Evolutionary conservation across 805 yeast genomes (phyloP).

Genomic region (Tanozyma kutaoensis): DNA sequence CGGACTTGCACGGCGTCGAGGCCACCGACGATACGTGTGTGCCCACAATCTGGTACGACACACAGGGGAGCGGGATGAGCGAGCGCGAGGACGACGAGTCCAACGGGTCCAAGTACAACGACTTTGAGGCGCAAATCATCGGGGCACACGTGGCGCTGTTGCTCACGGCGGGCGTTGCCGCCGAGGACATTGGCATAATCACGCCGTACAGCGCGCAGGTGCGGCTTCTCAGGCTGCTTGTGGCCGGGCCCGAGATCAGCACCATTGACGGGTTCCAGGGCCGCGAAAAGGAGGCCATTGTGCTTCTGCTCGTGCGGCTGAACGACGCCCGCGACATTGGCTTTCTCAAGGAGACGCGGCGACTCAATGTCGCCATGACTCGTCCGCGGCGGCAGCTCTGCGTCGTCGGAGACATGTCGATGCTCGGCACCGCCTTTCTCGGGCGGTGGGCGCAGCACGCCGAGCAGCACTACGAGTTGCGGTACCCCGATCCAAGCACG

Average conservation of each 20-base stretch:
- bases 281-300: conserved; percentile 79
- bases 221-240: conserved; percentile 34
- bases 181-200: conserved; percentile 63
- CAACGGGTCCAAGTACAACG: conserved; percentile 55
- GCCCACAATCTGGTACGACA: conserved; percentile 74
- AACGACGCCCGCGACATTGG: conserved; percentile 66
- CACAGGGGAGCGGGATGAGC: conserved; percentile 70
- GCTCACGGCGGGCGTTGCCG: conserved; percentile 35
- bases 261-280: conserved; percentile 98
- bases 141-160: conserved; percentile 41
- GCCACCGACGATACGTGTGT: conserved; percentile 40
- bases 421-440: conserved; percentile 40
- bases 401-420: conserved; percentile 77
- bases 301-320: conserved; percentile 71
- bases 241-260: conserved; percentile 50
- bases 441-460: conserved; percentile 58
- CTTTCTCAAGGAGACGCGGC: conserved; percentile 61
- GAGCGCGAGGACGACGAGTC: too few relatives aligned
- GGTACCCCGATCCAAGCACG: conserved; percentile 35
- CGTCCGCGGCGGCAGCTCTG: conserved; percentile 78
- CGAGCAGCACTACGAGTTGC: conserved; percentile 50
- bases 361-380: conserved; percentile 90
- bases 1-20: conserved; percentile 34
- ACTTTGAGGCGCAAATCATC: conserved; percentile 59
- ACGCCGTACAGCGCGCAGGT: conserved; percentile 91